These are phyloP conservation scores for Trichoderma hamatum DNA, from an alignment of 2,329 filamentous ascomycete species.

Conservation along the genomic window DNA sequence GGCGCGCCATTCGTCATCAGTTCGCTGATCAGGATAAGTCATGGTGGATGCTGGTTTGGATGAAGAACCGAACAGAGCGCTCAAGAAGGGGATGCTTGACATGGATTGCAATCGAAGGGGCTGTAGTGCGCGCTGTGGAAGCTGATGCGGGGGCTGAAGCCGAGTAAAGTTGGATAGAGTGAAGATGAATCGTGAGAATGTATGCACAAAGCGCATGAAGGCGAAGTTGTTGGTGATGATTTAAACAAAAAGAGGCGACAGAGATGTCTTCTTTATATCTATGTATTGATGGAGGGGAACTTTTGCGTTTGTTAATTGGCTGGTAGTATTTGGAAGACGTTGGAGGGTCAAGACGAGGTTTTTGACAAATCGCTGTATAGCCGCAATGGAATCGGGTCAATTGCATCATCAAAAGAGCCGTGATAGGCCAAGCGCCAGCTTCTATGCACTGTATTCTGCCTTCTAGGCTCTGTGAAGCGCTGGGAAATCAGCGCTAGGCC, in stretches of 20 bases:
- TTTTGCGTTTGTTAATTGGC: not conserved
- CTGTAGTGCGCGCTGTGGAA: conserved; percentile 30
- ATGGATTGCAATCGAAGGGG: conserved; percentile 57
- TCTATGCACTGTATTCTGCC: conserved; percentile 15
- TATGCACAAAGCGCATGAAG: conserved; percentile 55
- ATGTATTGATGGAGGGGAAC: not conserved
- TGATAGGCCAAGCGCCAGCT: not conserved
- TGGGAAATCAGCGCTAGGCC: conserved; percentile 5
- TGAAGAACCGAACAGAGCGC: conserved; percentile 70
- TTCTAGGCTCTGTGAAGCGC: not conserved
- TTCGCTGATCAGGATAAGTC: conserved; percentile 79
- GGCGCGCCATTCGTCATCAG: conserved; percentile 84
- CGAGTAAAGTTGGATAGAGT: conserved; percentile 51
- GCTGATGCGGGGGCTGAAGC: conserved; percentile 37
- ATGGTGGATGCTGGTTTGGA: conserved; percentile 54
- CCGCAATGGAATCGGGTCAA: conserved; percentile 30
- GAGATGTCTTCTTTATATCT: conserved; percentile 5
- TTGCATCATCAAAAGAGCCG: conserved; percentile 29
- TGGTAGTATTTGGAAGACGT: conserved; percentile 11
- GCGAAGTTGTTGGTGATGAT: conserved; percentile 16
- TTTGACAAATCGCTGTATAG: conserved; percentile 28
- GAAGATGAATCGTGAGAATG: conserved; percentile 52
- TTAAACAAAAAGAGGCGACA: not conserved
- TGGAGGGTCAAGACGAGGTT: not conserved
- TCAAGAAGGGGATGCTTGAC: conserved; percentile 77